Percentiles rank a stretch among this genome's conserved stretches.
These are phyloP conservation scores for Neurospora tetrasperma DNA, from an alignment of 495 filamentous ascomycete species.

Conservation along the genomic window DNA sequence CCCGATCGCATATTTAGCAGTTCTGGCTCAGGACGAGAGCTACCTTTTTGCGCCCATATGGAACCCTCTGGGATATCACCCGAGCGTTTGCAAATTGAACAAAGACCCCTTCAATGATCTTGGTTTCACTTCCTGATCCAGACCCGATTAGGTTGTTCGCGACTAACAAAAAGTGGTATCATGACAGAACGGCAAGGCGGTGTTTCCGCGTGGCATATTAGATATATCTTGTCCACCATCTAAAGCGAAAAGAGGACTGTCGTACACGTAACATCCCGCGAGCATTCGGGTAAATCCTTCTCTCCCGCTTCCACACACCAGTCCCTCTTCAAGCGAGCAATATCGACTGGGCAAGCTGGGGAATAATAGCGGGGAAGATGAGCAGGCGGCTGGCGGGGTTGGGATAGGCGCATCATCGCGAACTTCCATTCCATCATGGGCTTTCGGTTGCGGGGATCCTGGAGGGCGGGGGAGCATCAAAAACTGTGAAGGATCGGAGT, in stretches of 20 bases:
- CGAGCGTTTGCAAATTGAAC: neutral
- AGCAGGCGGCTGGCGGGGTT: neutral
- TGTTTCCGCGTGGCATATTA: neutral
- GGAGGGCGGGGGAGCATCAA: neutral
- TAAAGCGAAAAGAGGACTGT: neutral
- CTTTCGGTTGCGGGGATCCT: neutral
- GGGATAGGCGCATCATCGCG: neutral
- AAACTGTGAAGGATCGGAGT: neutral
- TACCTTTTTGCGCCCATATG: neutral
- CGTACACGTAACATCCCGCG: neutral
- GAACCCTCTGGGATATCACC: neutral
- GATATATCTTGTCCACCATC: neutral
- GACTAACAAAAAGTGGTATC: neutral
- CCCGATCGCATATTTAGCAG: neutral
- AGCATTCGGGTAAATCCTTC: neutral
- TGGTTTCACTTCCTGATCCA: neutral
- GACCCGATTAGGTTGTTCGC: neutral
- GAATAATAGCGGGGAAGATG: neutral
- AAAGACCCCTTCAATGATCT: neutral
- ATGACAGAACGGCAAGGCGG: neutral
- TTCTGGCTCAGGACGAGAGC: neutral
- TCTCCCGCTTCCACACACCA: neutral
- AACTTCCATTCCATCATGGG: neutral
- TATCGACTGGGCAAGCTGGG: neutral
- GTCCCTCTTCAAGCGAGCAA: neutral